phyloP scores from a whole-genome alignment of 495 filamentous ascomycete genomes.

The Chaetomium cochliodes region DNA sequence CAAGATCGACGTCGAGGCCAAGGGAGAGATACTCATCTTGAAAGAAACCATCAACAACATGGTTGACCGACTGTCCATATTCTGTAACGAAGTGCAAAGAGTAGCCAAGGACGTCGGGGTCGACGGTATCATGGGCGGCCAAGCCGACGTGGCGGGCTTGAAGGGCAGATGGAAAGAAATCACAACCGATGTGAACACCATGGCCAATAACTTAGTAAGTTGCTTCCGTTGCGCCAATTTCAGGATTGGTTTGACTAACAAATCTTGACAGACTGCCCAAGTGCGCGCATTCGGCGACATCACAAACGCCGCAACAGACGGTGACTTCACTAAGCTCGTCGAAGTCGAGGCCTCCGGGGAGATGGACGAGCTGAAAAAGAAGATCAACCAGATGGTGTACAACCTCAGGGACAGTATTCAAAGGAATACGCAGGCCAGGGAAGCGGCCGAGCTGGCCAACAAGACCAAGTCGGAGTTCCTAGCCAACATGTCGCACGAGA shows the following conservation, averaged over 20 bases:
- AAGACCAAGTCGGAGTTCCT: constrained; percentile 99
- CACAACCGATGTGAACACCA: constrained; percentile 95
- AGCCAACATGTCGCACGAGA: constrained; percentile 99
- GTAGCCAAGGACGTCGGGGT: constrained; percentile 97
- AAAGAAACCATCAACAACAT: constrained; percentile 99
- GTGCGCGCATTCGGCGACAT: constrained; percentile 98
- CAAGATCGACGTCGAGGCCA: constrained; percentile 93
- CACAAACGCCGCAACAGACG: constrained; percentile 92
- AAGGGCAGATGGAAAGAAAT: constrained; percentile 98
- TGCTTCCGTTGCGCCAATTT: background rate
- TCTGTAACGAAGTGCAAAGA: constrained; percentile 94
- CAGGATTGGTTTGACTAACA: constrained; percentile 24
- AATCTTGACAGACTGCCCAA: constrained; percentile 68
- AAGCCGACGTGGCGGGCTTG: constrained; percentile 91
- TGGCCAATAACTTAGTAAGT: constrained; percentile 85
- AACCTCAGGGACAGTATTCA: constrained; percentile 96
- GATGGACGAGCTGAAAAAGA: constrained; percentile 98
- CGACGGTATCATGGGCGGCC: constrained; percentile 97
- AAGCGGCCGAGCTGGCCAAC: constrained; percentile 95
- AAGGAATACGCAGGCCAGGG: constrained; percentile 92
- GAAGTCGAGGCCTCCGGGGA: constrained; percentile 98
- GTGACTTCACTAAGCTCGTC: constrained; percentile 94
- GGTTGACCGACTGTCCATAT: constrained; percentile 93
- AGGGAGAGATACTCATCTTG: constrained; percentile 88
- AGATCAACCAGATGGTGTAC: constrained; percentile 99